phyloP scores from a whole-genome alignment of 73 alveolate species.

The Symbiodinium natans region DNA sequence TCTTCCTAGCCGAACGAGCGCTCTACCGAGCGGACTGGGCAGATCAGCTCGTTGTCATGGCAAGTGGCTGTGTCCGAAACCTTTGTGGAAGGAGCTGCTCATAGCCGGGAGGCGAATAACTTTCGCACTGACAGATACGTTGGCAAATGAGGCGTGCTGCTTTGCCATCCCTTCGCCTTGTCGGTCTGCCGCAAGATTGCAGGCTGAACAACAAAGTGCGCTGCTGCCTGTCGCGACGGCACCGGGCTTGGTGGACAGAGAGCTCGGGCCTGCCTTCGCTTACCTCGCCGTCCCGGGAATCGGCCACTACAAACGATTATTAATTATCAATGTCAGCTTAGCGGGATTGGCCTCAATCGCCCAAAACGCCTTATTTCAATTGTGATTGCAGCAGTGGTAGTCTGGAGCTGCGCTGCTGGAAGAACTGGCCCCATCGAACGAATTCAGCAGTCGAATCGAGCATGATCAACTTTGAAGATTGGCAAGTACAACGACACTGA shows the following conservation, averaged over 20 bases:
- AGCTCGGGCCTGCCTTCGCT: too few relatives aligned
- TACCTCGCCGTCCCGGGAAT: too few relatives aligned
- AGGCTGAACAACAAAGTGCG: slow-evolving; percentile 89
- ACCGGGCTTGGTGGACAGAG: background rate
- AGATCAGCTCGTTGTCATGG: background rate
- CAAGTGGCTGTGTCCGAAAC: background rate
- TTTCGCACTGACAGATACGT: slow-evolving; percentile 61
- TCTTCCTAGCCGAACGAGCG: slow-evolving; percentile 57
- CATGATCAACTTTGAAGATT: too few relatives aligned
- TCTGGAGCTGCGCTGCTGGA: too few relatives aligned
- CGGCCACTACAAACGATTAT: too few relatives aligned
- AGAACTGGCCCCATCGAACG: too few relatives aligned
- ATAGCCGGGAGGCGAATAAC: slow-evolving; percentile 62
- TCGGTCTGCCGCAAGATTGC: background rate
- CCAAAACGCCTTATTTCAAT: too few relatives aligned
- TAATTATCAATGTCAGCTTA: too few relatives aligned
- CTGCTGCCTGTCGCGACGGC: slow-evolving; percentile 84
- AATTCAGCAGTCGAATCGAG: too few relatives aligned
- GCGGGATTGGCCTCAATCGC: too few relatives aligned
- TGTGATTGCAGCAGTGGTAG: too few relatives aligned
- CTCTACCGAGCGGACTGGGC: slow-evolving; percentile 80
- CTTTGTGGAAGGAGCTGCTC: slow-evolving; percentile 26
- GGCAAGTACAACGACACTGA: too few relatives aligned
- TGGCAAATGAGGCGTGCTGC: slow-evolving; percentile 57
- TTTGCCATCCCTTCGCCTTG: background rate